Percentiles rank a stretch among this genome's conserved stretches.
phyloP scores from a whole-genome alignment of 2,329 filamentous ascomycete species.

The Microascus cirrosus region DNA sequence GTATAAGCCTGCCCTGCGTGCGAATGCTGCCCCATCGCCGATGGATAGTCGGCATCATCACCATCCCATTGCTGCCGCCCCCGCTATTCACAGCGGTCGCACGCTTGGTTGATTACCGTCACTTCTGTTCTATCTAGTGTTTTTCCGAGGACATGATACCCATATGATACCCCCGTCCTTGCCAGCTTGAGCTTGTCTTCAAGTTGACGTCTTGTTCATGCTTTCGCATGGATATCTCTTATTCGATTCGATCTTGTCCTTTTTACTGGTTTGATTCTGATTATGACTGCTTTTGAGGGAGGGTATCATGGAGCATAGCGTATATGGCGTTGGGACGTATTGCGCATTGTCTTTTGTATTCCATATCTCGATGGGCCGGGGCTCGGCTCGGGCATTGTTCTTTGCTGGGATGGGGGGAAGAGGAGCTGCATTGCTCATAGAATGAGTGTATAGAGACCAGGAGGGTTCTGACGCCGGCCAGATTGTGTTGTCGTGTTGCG shows the following conservation, averaged over 20 bases:
- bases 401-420: background rate
- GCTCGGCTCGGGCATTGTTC: background rate
- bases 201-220: background rate
- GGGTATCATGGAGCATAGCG: constrained; percentile 4
- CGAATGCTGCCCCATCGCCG: background rate
- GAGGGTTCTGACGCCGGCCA: too few relatives aligned
- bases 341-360: background rate
- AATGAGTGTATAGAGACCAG: too few relatives aligned
- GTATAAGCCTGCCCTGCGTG: background rate
- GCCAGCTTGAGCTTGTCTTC: background rate
- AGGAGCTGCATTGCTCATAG: too few relatives aligned
- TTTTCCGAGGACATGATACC: background rate
- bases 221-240: background rate
- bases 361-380: background rate
- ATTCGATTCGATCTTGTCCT: constrained; percentile 11
- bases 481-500: background rate
- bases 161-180: background rate
- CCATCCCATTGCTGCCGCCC: constrained; percentile 9
- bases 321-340: background rate
- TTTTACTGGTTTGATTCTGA: constrained; percentile 4
- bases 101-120: constrained; percentile 29
- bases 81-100: constrained; percentile 40
- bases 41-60: constrained; percentile 2
- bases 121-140: background rate
- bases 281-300: background rate